Evolutionary conservation across 176 grass and related monocot species (phyloP).

Genomic region (Zoysia pacifica): DNA sequence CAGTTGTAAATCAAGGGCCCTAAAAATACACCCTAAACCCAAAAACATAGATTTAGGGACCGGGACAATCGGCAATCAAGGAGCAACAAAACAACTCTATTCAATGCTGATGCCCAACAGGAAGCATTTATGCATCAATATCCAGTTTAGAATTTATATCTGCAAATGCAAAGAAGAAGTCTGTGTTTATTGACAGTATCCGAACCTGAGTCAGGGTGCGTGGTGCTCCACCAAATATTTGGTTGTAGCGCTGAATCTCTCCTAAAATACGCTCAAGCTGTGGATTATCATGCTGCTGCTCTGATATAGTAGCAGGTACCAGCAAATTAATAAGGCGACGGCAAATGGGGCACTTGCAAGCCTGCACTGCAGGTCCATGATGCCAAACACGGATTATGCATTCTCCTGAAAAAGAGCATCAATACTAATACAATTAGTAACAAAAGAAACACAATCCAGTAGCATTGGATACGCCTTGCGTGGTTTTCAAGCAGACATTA

Average conservation of each 20-base stretch:
- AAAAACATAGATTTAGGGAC: neutral
- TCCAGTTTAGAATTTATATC: neutral
- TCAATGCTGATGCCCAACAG: neutral
- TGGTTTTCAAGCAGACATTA: neutral
- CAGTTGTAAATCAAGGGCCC: neutral
- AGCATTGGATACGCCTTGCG: neutral
- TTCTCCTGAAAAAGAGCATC: conserved; percentile 54
- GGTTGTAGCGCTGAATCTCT: conserved; percentile 74
- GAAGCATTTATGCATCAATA: neutral
- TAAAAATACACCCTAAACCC: neutral
- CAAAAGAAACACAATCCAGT: neutral
- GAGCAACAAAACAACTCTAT: neutral
- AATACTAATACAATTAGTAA: conserved; percentile 10
- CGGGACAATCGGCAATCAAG: neutral
- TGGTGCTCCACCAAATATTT: conserved; percentile 69
- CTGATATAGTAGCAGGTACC: conserved; percentile 60
- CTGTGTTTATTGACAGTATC: neutral
- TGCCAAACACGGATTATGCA: conserved; percentile 92
- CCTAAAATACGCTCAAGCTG: conserved; percentile 55
- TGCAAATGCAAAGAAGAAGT: neutral
- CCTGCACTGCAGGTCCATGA: conserved; percentile 69
- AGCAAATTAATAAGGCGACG: conserved; percentile 78
- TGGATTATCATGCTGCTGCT: conserved; percentile 40
- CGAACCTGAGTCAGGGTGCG: conserved; percentile 77
- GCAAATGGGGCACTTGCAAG: conserved; percentile 93